phyloP scores from a whole-genome alignment of 2,329 filamentous ascomycete genomes.

The Arthroderma sp. region DNA sequence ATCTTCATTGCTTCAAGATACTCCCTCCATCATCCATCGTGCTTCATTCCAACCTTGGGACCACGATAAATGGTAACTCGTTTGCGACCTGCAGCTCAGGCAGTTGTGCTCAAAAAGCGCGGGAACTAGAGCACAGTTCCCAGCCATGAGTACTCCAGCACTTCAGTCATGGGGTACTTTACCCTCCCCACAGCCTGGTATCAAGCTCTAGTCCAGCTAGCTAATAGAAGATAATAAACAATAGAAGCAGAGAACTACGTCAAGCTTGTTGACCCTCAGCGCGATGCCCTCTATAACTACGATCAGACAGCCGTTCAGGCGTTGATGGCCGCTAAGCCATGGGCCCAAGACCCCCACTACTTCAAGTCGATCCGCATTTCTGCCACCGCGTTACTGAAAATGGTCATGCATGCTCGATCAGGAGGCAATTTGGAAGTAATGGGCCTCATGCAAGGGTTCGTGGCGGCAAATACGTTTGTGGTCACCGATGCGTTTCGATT shows the following conservation, averaged over 20 bases:
- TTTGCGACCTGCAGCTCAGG: not conserved
- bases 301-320: constrained; percentile 55
- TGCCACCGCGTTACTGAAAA: constrained; percentile 87
- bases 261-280: constrained; percentile 69
- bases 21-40: too few species aligned
- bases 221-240: constrained; percentile 3
- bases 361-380: constrained; percentile 93
- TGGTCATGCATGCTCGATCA: constrained; percentile 98
- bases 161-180: constrained; percentile 50
- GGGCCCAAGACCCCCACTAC: constrained; percentile 66
- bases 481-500: constrained; percentile 89
- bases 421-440: constrained; percentile 89
- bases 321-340: constrained; percentile 55
- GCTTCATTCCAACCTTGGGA: not conserved
- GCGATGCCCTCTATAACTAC: constrained; percentile 87
- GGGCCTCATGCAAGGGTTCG: constrained; percentile 95
- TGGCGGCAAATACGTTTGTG: constrained; percentile 69
- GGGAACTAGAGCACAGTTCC: not conserved
- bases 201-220: constrained; percentile 8
- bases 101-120: not conserved
- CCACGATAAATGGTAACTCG: not conserved
- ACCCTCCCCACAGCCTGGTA: not conserved
- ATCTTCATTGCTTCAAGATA: not conserved
- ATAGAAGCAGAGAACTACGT: constrained; percentile 79
- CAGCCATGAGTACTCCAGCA: constrained; percentile 41